These are phyloP conservation scores for Cornus suecica DNA, from an alignment of 148 eudicot species.

Conservation along the genomic window DNA sequence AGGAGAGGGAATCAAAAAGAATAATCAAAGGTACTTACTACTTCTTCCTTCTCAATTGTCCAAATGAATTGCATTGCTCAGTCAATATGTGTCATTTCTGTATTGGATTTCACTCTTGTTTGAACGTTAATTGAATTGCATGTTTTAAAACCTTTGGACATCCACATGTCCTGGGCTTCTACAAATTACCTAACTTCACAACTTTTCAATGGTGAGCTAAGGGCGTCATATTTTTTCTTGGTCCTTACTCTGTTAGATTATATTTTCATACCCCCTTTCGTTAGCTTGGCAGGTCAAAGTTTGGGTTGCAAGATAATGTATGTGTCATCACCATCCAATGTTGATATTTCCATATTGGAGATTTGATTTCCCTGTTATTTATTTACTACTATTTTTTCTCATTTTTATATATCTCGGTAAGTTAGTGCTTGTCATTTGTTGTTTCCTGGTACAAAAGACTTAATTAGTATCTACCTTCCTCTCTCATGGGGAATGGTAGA, in stretches of 20 bases:
- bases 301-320: not conserved
- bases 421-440: not conserved
- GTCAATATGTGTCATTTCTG: not conserved
- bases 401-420: too few species aligned
- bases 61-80: not conserved
- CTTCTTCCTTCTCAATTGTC: not conserved
- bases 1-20: conserved; percentile 32
- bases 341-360: not conserved
- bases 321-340: not conserved
- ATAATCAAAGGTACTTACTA: conserved; percentile 49
- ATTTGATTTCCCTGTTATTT: not conserved
- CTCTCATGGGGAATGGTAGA: not conserved
- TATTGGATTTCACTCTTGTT: not conserved
- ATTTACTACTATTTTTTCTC: too few species aligned
- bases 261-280: not conserved
- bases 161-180: not conserved
- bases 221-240: not conserved
- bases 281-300: not conserved
- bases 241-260: not conserved
- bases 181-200: not conserved
- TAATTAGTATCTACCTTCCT: not conserved
- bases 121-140: not conserved
- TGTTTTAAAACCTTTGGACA: not conserved
- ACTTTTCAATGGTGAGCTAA: not conserved
- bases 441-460: not conserved